A percentile compares a stretch with the other conserved stretches of the same genome.
Evolutionary conservation across 257 asterid genomes (phyloP).

Genomic region (Anisodus acutangulus): DNA sequence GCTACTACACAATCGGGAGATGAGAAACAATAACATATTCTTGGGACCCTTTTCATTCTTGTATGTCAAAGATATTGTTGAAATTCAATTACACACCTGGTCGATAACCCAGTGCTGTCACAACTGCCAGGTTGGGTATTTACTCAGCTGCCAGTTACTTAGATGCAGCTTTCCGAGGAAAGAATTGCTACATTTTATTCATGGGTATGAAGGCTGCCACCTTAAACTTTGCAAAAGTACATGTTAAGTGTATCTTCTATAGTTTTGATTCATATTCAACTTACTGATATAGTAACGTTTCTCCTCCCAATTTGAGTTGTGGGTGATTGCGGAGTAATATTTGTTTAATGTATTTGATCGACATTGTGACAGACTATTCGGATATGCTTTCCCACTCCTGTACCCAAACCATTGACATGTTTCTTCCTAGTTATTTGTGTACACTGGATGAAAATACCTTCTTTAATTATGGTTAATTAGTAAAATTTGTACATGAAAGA

Average conservation of each 20-base stretch:
- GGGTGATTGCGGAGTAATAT: background rate
- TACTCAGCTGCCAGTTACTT: background rate
- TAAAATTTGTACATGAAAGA: too few species aligned
- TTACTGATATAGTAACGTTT: background rate
- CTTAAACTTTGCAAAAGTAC: slow-evolving; percentile 2
- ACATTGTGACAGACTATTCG: background rate
- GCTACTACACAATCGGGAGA: slow-evolving; percentile 41
- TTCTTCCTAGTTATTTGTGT: too few species aligned
- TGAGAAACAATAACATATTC: slow-evolving; percentile 50
- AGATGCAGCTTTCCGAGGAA: background rate
- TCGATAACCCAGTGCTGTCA: background rate
- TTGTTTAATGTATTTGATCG: background rate
- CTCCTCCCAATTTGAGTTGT: slow-evolving; percentile 19
- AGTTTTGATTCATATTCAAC: background rate
- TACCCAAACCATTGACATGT: background rate
- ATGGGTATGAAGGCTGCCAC: slow-evolving; percentile 15
- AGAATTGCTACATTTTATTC: background rate
- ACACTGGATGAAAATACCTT: too few species aligned
- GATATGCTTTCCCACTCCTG: background rate
- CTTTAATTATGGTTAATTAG: too few species aligned
- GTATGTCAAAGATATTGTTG: slow-evolving; percentile 10
- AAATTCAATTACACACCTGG: background rate
- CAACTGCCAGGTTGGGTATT: background rate
- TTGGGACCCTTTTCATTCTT: slow-evolving; percentile 22
- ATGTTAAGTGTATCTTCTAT: background rate